phyloP scores from a whole-genome alignment of 345 rosid species.

The Gossypium longicalyx region DNA sequence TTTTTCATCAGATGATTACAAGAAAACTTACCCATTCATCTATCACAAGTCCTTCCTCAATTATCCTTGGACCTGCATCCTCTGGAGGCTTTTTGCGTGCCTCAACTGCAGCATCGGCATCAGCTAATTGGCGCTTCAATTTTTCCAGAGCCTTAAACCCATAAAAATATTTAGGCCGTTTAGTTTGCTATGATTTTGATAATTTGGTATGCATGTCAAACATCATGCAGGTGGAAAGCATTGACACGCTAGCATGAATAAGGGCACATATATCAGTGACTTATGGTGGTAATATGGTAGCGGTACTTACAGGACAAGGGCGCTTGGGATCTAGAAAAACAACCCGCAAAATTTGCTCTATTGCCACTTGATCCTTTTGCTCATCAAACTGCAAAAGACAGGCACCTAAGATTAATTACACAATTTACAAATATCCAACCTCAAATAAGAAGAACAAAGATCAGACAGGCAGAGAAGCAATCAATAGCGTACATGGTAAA shows the following conservation, averaged over 20 bases:
- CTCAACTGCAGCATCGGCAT: conserved; percentile 89
- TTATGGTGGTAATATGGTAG: conserved; percentile 6
- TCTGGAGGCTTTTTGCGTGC: conserved; percentile 81
- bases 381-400: conserved; percentile 74
- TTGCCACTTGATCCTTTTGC: conserved; percentile 75
- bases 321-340: conserved; percentile 78
- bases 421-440: neutral
- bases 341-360: conserved; percentile 80
- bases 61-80: conserved; percentile 73
- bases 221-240: neutral
- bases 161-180: neutral
- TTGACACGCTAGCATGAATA: neutral
- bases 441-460: neutral
- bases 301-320: conserved; percentile 61
- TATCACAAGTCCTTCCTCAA: conserved; percentile 99
- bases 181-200: neutral
- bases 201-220: neutral
- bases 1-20: neutral
- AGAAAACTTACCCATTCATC: conserved; percentile 89
- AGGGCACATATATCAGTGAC: neutral
- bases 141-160: conserved; percentile 63
- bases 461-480: conserved; percentile 1
- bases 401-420: neutral
- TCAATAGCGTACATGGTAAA: neutral
- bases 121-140: conserved; percentile 78